These are phyloP conservation scores for Anaeramoeba flamelloides DNA, from an alignment of 78 protist genomes.

Conservation along the genomic window DNA sequence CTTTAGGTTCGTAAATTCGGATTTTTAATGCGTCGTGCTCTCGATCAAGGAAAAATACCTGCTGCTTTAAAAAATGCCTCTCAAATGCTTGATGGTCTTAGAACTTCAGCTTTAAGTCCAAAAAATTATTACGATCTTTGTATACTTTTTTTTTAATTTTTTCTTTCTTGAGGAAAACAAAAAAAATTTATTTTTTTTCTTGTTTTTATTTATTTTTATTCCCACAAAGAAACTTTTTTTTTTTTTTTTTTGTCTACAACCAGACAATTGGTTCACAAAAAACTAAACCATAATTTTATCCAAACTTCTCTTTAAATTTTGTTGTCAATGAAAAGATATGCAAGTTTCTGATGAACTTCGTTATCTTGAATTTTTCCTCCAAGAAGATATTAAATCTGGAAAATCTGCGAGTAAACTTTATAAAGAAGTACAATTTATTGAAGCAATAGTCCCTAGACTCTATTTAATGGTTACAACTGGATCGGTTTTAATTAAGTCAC, in stretches of 20 bases:
- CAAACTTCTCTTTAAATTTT: background rate
- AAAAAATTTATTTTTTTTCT: background rate
- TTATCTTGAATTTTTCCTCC: constrained; percentile 52
- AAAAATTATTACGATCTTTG: constrained; percentile 76
- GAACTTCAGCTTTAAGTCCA: constrained; percentile 71
- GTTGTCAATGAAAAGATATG: constrained; percentile 46
- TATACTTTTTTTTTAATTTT: too few relatives aligned
- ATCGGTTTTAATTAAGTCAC: constrained; percentile 56
- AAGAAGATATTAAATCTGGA: constrained; percentile 44
- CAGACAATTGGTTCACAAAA: too few relatives aligned
- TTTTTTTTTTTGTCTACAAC: too few relatives aligned
- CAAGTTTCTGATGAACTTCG: constrained; percentile 57
- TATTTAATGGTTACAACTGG: constrained; percentile 47
- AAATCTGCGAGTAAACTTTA: constrained; percentile 54
- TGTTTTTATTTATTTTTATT: background rate
- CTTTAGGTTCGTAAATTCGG: too few relatives aligned
- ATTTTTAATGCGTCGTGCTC: too few relatives aligned
- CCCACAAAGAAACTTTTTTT: background rate
- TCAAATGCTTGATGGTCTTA: constrained; percentile 63
- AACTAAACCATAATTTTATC: background rate
- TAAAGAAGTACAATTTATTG: constrained; percentile 87
- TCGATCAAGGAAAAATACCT: constrained; percentile 34
- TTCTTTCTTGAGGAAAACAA: too few relatives aligned
- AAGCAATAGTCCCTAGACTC: constrained; percentile 83
- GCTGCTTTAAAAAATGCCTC: constrained; percentile 70